Evolutionary conservation across 768 basidiomycete species (phyloP), one percentile per base, ranked within the genome.

Genomic region (Boletellus ananiceps): DNA sequence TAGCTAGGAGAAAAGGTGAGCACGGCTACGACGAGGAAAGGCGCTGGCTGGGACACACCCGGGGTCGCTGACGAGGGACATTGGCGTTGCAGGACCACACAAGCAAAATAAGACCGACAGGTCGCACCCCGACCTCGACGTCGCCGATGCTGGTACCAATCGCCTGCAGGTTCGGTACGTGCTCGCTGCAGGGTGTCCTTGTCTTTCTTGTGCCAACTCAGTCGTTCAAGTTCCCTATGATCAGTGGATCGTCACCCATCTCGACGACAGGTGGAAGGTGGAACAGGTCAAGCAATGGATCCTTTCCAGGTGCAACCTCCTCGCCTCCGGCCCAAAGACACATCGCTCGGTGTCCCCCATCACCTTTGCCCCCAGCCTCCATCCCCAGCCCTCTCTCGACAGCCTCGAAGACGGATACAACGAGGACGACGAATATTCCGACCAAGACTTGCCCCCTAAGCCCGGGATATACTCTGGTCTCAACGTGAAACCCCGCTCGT

Each of bases 221-320:
- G 4, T 14, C 32, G 19, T 39, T 33, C 43, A 37, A 83, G 86
- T 88, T 19, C 78, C 82, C 0, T 78, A 81, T 56, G 87, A 89
- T 64, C 85, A 86, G 67, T 89, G 86, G 86, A 69, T 88, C 40
- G 69, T 82, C n/a, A 86, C 86, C 12, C 83, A 84, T 59, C 61
- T 85, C 60, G 77, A 82, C 50, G 71, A 79, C 3, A 56, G 68
- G 27, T 84, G 79, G 78, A 81, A 80, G 57, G 72, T 87, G 35
- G 74, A 73, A 14, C 75, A 84, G 27, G 70, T 84, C 29, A 89
- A 88, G 56, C 72, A 75, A 29, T 80, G 77, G 72, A 66, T 87
- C 21, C 74, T 88, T 37, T 66, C 78, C 1, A 84, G 79, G 56
- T 81, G 79, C 56, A 68, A 78, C 31, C 59, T 73, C 52, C 44